Evolutionary conservation across 1,139 yeast genomes (phyloP), one percentile per base, ranked within the genome.

Genomic region (Suhomyces panamericanus): DNA sequence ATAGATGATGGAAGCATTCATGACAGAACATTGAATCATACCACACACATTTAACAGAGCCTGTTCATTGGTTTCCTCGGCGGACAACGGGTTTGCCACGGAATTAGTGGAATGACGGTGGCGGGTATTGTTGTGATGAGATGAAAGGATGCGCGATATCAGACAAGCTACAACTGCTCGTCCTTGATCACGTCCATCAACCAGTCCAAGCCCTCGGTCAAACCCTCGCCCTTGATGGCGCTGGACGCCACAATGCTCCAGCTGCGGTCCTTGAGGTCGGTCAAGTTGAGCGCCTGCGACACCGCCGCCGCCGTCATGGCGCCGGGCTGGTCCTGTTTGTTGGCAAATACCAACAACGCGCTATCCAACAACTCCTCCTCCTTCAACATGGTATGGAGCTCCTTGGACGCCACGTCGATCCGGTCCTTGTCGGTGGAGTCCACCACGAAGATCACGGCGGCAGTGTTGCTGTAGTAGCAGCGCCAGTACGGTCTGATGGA

Each of bases 201-300:
- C 99, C 99, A 93, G 66, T 93, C 98, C 60, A 93, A 77, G 42
- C 99, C 99, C 66, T 93, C 98, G 15, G 89, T 85, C 58, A 93
- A 78, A 33, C 98, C 99, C 63, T 93, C 97, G 38, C 99, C 99
- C 54, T 89, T 86, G 49, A 91, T 81, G 22, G 99, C 99, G 70
- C 96, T 87, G 55, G 96, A 87, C 5, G 97, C 97, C 51, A 91
- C 96, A 53, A 93, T 93, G 58, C 96, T 88, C 99, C 99, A 93
- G 62, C 96, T 87, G 64, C 99, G 80, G 66, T 93, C 99, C 66
- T 91, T 91, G 62, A 93, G 76, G 47, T 88, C 95, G 5, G 91
- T 90, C 54, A 93, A 71, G 51, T 85, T 85, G 53, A 93, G 75
- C 13, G 95, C 91, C 55, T 87, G 89, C 2, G 96, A 85, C 11